Evolutionary conservation across 495 filamentous ascomycete species (phyloP), one percentile per base, ranked within the genome.

Genomic region (Bryoglossum gracile): DNA sequence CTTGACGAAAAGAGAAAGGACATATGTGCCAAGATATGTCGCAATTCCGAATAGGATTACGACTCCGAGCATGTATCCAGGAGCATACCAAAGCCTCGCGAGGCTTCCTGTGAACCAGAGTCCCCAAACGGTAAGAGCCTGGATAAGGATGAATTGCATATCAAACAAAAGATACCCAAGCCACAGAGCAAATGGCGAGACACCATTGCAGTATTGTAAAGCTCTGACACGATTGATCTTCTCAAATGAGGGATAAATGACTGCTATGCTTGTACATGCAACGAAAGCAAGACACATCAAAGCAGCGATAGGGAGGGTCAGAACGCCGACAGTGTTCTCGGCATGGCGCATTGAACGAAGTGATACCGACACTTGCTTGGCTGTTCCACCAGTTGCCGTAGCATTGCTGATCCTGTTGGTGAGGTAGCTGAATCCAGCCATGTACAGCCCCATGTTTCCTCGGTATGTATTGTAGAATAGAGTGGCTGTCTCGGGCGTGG

Each of bases 1-100:
- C 26, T 43, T 51, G n/a, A 47, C 18, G 22, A 43, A 58, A 4
- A 58, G 51, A 3, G 55, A 58, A 2, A 58, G 30, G 3, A 55
- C 11, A 26, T 58, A 58, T 0, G 38, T 46, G 6, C 51, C 56
- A 13, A 58, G 56, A 21, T 55, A 54, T 2, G 56, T 51, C 1
- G 56, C 56, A 19, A 58, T 52, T 22, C 56, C 56, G 22, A 58
- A 58, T 1, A 58, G 25, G 37, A 55, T 55, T 34, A 58, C 52
- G 4, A 32, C 39, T 3, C 47, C 48, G 10, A 58, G 14, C 21
- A 58, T 6, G 25, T 58, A 51, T 22, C 11, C 46, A 1, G 47
- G 19, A 17, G 22, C 56, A 32, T 55, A 55, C 43, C 48, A 55
- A 3, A 55, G 13, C 17, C 32, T 44, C 0, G 44, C 21, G 3